Base-by-base conservation (phyloP, 257 asterid species). In the Ballota nigra region DNA sequence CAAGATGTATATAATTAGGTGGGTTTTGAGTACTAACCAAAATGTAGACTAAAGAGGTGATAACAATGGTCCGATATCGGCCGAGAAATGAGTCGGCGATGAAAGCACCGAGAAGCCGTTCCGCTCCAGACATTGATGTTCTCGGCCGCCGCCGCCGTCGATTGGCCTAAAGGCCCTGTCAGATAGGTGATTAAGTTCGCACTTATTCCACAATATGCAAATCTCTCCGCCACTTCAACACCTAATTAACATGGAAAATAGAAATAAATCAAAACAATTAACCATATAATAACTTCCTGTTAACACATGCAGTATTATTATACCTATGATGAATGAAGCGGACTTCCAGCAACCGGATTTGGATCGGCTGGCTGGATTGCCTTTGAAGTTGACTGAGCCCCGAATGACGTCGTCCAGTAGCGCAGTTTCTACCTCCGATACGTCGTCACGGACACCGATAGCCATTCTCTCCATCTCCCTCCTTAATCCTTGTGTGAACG, bases 51-150 rank as follows among this genome's bases (percentile, higher is more conserved):
- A 74, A 16, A 24, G 84, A 74, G 13, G 86, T 83, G 7, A 47
- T 5, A 6, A 77, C 24, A 24, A 79, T 75, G 22, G 84, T 79
- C 3, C 80, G 72, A 70, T 63, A 84, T 8, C 81, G 71, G 22
- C 88, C 88, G 34, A 77, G 43, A 72, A 11, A 71, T 0, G 84
- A 82, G 61, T 84, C 84, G n/a, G 88, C 88, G 20, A 81, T 5
- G 53, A 71, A 77, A 60, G 83, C 85, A 6, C 83, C 82, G 8
- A 83, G 5, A 4, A 83, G 76, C 2, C 33, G 75, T 56, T 2
- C 86, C 86, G n/a, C 15, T 33, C 86, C 83, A 84, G 0, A 65
- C 78, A 52, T 82, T 84, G 38, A 82, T 75, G 31, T 77, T 72
- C 72, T 3, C 85, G 12, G 83, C 85, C 15, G 89, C 84, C 3